Conservation (phyloP, 345 rosid species). For the Acer yangbiense region DNA sequence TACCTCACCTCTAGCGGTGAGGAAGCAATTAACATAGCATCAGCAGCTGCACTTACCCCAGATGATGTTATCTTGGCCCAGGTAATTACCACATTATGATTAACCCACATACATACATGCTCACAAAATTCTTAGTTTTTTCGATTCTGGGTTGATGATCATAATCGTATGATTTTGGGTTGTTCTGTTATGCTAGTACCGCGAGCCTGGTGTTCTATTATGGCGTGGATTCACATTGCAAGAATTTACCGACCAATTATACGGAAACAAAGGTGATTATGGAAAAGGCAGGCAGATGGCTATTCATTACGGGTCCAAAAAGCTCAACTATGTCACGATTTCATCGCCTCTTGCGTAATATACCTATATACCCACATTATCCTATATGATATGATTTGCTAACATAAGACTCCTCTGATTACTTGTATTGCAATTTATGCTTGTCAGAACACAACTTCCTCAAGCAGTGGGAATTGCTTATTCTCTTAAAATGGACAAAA, state of each 20-base stretch:
- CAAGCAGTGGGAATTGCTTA: conserved; percentile 82
- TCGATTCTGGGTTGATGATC: too few relatives aligned
- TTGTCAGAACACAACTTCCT: conserved; percentile 75
- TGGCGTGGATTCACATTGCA: conserved; percentile 83
- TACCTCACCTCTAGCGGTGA: conserved; percentile 68
- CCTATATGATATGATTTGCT: too few relatives aligned
- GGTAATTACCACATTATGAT: conserved; percentile 26
- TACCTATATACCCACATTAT: not conserved
- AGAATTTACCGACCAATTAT: conserved; percentile 72
- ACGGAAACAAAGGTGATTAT: conserved; percentile 65
- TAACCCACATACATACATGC: too few relatives aligned
- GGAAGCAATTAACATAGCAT: conserved; percentile 77
- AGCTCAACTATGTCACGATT: conserved; percentile 65
- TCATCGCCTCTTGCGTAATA: conserved; percentile 80
- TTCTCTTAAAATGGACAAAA: conserved; percentile 72
- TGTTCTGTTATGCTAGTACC: conserved; percentile 42
- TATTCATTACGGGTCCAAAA: conserved; percentile 71
- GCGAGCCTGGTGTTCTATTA: conserved; percentile 71
- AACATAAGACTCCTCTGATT: not conserved
- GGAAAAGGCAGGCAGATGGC: conserved; percentile 95
- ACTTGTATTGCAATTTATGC: not conserved
- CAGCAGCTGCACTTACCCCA: conserved; percentile 69
- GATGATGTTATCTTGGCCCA: conserved; percentile 73
- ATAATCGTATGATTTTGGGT: too few relatives aligned
- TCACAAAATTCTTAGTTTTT: too few relatives aligned